Evolutionary conservation across 257 asterid species (phyloP), one percentile per base, ranked within the genome.

Genomic region (Fraxinus anomala): DNA sequence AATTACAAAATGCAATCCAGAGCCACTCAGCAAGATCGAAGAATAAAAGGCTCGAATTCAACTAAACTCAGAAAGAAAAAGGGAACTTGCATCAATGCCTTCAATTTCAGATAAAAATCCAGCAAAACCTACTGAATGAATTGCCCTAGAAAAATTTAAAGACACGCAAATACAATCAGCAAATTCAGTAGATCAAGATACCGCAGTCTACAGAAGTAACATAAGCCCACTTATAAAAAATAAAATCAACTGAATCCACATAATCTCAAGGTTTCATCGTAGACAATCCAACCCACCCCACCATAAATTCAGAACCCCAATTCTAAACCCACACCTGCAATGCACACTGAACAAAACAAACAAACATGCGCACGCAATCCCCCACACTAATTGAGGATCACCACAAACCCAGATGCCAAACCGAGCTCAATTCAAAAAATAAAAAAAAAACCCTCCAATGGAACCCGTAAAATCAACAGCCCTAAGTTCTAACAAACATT

Each of bases 381-480:
- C 49, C 30, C 77, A 76, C 88, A 76, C 81, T 56, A 82, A 81
- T 23, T 63, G 16, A 59, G 73, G 82, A 73, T 82, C 85, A 72
- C 73, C 72, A 63, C 73, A 49, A 77, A 80, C 76, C 42, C 80
- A 78, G 73, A 66, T 47, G 31, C 76, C 70, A 59, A 63, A 76
- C 37, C 61, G 80, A 80, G 37, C 80, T 17, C 71, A 34, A 76
- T 19, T 80, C 34, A 31, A 63, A 74, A 0, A 30, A 26, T 54
- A 30, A 81, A 72, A 65, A 74, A 39, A 63, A 33, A 79, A 68
- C 19, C 31, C 82, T 66, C 66, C 78, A 77, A 54, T 23, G 30
- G 33, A 8, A 72, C 13, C 21, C 76, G 39, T 17, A 37, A 74
- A 79, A 51, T 51, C 68, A 70, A 77, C 59, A 36, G 30, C 26